Percentiles rank a stretch among this genome's conserved stretches.
These are phyloP conservation scores for Colletotrichum gloeosporioides DNA, from an alignment of 2,329 filamentous ascomycete species.

Conservation along the genomic window DNA sequence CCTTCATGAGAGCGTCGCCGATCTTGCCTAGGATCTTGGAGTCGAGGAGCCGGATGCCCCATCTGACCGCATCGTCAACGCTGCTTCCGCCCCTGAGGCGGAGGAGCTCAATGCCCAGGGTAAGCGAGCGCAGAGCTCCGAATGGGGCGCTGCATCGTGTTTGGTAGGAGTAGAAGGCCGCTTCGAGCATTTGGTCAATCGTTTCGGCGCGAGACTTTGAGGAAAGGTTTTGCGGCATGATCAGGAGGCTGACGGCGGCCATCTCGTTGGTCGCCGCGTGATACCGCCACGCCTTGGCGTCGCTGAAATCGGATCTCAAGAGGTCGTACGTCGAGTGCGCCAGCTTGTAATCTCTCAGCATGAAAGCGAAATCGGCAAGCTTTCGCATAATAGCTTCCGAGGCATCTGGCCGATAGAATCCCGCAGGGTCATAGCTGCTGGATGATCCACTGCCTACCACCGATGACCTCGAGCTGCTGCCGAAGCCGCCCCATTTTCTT, in stretches of 20 bases:
- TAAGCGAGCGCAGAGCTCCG: conserved; percentile 78
- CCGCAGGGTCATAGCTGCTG: conserved; percentile 77
- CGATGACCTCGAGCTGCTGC: conserved; percentile 66
- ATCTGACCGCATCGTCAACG: conserved; percentile 85
- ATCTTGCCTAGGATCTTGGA: conserved; percentile 75
- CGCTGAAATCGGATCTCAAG: conserved; percentile 84
- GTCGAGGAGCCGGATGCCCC: conserved; percentile 83
- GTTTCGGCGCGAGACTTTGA: conserved; percentile 81
- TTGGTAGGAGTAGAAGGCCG: conserved; percentile 90
- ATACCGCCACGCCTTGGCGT: conserved; percentile 96
- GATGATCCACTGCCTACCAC: conserved; percentile 53
- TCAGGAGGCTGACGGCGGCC: conserved; percentile 82
- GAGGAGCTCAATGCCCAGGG: conserved; percentile 81
- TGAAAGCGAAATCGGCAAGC: conserved; percentile 93
- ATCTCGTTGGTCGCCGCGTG: conserved; percentile 96
- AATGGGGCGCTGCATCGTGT: conserved; percentile 83
- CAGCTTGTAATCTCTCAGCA: conserved; percentile 95
- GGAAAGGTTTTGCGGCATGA: conserved; percentile 74
- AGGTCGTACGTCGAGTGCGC: conserved; percentile 93
- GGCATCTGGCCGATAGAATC: conserved; percentile 83
- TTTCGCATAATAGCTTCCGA: conserved; percentile 93
- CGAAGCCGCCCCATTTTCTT: conserved; percentile 87
- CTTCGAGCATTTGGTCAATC: conserved; percentile 86
- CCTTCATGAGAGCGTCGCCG: conserved; percentile 83
- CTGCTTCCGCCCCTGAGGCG: conserved; percentile 80